Percentiles rank a stretch among this genome's conserved stretches.
These are phyloP conservation scores for Holtermannia corniformis DNA, from an alignment of 768 basidiomycete genomes.

Conservation along the genomic window DNA sequence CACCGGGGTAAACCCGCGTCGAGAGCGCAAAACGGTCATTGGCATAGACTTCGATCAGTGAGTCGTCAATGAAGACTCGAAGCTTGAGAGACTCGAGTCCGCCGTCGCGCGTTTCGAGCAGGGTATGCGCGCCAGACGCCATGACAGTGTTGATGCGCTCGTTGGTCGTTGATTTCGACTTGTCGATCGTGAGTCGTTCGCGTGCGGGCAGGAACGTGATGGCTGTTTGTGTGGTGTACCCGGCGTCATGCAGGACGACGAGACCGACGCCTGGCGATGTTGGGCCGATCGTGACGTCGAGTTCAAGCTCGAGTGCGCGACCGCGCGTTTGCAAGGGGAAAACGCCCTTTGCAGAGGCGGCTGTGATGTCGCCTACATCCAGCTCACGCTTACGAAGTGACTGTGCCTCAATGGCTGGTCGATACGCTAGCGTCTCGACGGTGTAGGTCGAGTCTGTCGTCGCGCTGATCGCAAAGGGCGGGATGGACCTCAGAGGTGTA, in stretches of 20 bases:
- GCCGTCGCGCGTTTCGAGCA: neutral
- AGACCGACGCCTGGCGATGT: neutral
- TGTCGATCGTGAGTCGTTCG: neutral
- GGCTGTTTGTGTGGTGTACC: too few species aligned
- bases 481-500: neutral
- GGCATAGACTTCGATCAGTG: constrained; percentile 5
- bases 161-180: neutral
- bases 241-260: neutral
- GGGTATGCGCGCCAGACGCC: neutral
- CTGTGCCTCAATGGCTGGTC: neutral
- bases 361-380: too few species aligned
- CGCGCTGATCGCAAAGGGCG: neutral
- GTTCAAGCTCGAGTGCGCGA: neutral
- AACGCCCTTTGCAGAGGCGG: too few species aligned
- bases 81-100: neutral
- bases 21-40: constrained; percentile 6
- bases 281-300: neutral
- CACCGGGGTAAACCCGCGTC: constrained; percentile 2
- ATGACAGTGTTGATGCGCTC: neutral
- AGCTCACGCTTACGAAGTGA: too few species aligned
- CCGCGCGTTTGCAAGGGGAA: too few species aligned
- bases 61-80: neutral
- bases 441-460: neutral
- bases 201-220: neutral
- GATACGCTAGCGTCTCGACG: neutral